Conservation (phyloP, 257 asterid genomes). For the Euphrasia confusa region DNA sequence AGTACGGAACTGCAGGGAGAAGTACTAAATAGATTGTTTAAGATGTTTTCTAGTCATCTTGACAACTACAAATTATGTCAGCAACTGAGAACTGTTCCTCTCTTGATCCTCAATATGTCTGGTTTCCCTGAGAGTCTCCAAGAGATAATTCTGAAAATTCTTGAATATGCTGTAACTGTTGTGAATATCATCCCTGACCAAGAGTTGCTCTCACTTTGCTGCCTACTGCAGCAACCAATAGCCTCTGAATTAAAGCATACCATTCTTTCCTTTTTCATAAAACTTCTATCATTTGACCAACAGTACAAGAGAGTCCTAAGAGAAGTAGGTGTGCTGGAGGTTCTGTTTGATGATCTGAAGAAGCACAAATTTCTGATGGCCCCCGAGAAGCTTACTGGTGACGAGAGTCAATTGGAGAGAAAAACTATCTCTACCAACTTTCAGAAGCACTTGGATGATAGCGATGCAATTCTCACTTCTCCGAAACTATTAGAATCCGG, state of each 20-base stretch:
- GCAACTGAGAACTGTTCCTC: conserved; percentile 92
- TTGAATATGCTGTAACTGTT: conserved; percentile 93
- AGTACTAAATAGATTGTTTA: conserved; percentile 88
- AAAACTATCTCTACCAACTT: conserved; percentile 73
- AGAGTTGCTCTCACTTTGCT: conserved; percentile 95
- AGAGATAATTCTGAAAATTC: conserved; percentile 93
- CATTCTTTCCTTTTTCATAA: conserved; percentile 82
- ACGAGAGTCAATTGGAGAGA: conserved; percentile 50
- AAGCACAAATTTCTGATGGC: conserved; percentile 76
- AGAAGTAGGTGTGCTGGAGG: conserved; percentile 97
- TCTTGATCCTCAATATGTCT: conserved; percentile 92
- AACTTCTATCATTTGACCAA: conserved; percentile 92
- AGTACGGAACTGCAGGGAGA: conserved; percentile 85
- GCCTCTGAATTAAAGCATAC: conserved; percentile 74
- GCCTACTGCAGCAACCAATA: conserved; percentile 90
- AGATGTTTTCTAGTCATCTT: conserved; percentile 90
- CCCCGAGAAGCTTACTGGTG: conserved; percentile 54
- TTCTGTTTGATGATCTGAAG: conserved; percentile 90
- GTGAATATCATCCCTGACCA: conserved; percentile 95
- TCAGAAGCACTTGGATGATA: conserved; percentile 71
- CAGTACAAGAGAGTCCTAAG: conserved; percentile 93
- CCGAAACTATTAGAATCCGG: conserved; percentile 85
- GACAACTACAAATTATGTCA: conserved; percentile 93
- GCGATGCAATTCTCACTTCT: conserved; percentile 87
- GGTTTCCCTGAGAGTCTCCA: conserved; percentile 80